Base-by-base conservation (phyloP, 148 eudicot genomes). In the Persicaria tinctoria region DNA sequence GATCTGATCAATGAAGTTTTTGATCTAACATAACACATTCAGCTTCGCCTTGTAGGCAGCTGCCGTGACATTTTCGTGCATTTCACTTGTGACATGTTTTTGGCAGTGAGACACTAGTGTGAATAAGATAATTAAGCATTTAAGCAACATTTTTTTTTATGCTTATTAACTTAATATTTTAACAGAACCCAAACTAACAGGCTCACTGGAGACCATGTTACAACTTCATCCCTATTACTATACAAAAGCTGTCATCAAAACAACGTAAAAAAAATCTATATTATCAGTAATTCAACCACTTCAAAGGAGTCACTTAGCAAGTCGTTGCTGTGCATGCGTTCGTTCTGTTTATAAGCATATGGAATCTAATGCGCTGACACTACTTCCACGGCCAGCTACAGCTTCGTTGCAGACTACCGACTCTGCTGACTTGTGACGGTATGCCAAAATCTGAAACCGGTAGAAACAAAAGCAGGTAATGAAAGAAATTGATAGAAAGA, bases 361-460 rank as follows among this genome's bases (percentile, higher is more conserved):
- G 53, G 12, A 12, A 1, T 9, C 11, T 50, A 2, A 3, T 9
- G 41, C 11, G 62, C 5, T 18, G 27, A 57, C 10, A 18, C 64
- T 57, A 57, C 64, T 57, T 57, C 3, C 11, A 57, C 20, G 64
- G 64, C 64, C 12, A 17, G 68, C 45, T 23, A 10, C 5, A 62
- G 46, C 45, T 63, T 63, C 16, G n/a, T 63, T 27, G 69, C 69
- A 38, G 69, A 16, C 46, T 12, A 45, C 46, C 38, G 69, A 5
- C 46, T 63, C 46, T 63, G 69, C 73, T 46, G 27, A 71, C 80
- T 80, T 85, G 59, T 74, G 78, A 63, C 83, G 83, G 73, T 82
- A 85, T 56, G 78, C 87, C 82, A 85, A 59, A 53, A 78, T 74
- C 87, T 85, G 87, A 80, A 79, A 32, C 3, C 41, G 81, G 51